phyloP scores from a whole-genome alignment of 305 asterid species.

The Solanum hybrid region DNA sequence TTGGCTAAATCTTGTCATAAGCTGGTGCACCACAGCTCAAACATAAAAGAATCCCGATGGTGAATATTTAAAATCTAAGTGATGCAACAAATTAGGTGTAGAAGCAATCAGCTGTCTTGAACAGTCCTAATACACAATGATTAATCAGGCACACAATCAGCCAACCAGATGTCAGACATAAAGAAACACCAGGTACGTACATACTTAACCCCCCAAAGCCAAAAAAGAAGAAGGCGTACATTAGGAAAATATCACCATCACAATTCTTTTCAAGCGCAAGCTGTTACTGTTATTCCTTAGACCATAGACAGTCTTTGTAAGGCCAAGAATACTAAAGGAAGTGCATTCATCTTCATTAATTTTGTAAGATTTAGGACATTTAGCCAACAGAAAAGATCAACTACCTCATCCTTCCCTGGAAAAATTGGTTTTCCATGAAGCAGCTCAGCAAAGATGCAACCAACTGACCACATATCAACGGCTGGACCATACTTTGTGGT shows the following conservation, averaged over 20 bases:
- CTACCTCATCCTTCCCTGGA: slow-evolving; percentile 96
- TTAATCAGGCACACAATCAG: background rate
- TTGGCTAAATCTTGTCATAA: background rate
- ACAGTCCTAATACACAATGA: background rate
- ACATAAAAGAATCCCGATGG: background rate
- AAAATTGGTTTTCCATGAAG: slow-evolving; percentile 85
- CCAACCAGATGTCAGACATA: background rate
- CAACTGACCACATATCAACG: slow-evolving; percentile 98
- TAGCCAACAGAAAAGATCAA: slow-evolving; percentile 21
- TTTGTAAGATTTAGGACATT: slow-evolving; percentile 14
- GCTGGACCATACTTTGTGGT: slow-evolving; percentile 95
- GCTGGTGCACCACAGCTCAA: background rate
- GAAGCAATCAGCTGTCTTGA: background rate
- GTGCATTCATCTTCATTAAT: background rate
- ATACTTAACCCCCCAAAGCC: background rate
- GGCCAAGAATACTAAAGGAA: background rate
- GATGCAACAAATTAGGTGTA: background rate
- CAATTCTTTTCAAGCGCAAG: background rate
- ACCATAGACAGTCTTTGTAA: background rate
- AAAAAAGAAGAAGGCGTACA: background rate
- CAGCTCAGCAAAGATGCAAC: slow-evolving; percentile 97
- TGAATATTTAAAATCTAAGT: background rate
- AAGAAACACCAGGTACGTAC: background rate
- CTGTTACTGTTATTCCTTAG: background rate
- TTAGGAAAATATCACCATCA: background rate